Evolutionary conservation across 2,329 filamentous ascomycete genomes (phyloP).

Genomic region (Fusarium napiforme): DNA sequence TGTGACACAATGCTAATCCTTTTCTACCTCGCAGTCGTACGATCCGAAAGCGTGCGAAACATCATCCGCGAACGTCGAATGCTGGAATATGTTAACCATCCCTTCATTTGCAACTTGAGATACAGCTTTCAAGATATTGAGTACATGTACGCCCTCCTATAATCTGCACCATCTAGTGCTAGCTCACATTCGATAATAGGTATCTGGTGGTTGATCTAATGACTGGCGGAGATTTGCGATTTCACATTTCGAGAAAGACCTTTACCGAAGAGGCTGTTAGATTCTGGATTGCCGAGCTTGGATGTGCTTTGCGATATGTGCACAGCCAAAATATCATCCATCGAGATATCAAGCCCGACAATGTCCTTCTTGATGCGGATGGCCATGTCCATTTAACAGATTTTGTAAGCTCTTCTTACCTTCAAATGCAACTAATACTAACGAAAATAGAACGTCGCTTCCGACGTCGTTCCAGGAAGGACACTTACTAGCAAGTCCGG

Average conservation of each 20-base stretch:
- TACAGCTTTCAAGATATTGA: constrained; percentile 99
- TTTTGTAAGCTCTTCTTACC: constrained; percentile 73
- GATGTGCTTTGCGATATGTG: constrained; percentile 88
- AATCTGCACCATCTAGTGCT: background rate
- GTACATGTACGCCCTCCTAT: constrained; percentile 79
- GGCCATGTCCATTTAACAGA: constrained; percentile 97
- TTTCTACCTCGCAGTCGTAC: constrained; percentile 74
- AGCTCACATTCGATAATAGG: constrained; percentile 60
- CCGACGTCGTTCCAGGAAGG: constrained; percentile 86
- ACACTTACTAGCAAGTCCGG: constrained; percentile 94
- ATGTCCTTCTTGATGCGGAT: constrained; percentile 86
- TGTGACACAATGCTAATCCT: constrained; percentile 37
- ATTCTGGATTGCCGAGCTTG: constrained; percentile 96
- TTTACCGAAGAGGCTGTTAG: constrained; percentile 97
- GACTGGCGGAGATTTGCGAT: constrained; percentile 95
- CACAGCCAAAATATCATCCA: constrained; percentile 90
- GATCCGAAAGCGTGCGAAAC: constrained; percentile 96
- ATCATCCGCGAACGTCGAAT: constrained; percentile 97
- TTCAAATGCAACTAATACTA: background rate
- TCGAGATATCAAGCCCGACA: constrained; percentile 91
- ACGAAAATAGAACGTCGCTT: constrained; percentile 84
- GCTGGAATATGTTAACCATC: constrained; percentile 97
- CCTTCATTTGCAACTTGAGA: constrained; percentile 96
- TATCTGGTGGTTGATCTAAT: constrained; percentile 98
- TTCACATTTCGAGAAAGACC: constrained; percentile 97